Evolutionary conservation across 805 yeast species (phyloP), one percentile per base, ranked within the genome.

Genomic region (Lipomyces spencermartinsiae): DNA sequence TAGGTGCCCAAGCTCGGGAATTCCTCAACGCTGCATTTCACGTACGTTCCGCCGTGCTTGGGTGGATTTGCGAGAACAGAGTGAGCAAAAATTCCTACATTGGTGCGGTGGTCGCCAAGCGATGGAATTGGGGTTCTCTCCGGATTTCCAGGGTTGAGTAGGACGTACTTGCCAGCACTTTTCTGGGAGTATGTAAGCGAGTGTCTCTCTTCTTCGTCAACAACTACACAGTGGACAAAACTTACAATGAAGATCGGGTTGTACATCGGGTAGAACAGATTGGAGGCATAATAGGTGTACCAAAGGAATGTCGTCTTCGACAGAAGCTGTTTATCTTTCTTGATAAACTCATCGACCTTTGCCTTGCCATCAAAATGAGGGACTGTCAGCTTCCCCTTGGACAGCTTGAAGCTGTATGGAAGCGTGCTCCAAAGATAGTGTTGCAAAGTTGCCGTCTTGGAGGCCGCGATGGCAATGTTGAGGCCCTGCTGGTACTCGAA

Each of bases 301-400:
- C 19, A 39, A 5, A 39, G 49, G 49, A 39, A 39, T 0, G 49
- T 39, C 8, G 49, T 39, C 8, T 39, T 39, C 8, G 49, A 39
- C 49, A 39, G 49, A 39, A 39, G 49, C 49, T 39, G 49, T n/a
- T 39, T 14, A 5, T 39, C 19, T 1, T 39, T 16, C 49, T 39
- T 39, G 49, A 58, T 58, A 58, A 29, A 58, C 35, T 58, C 61
- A 25, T 58, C 61, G 12, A 58, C 12, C 62, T 5, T 34, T 3
- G 61, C 61, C 9, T 58, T 58, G n/a, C 10, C 8, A n/a, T 58
- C 61, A 37, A 58, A 58, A 34, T 34, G 56, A 25, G 31, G 56
- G 62, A 58, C 54, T 0, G 37, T 34, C 31, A 58, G 62, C 56
- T 6, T 58, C 1, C 56, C 56, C 0, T 37, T 22, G 7, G 61